Percentiles rank a stretch among this genome's conserved stretches.
Conservation (phyloP, 2,329 filamentous ascomycete species). For the Colletotrichum chlorophyti region DNA sequence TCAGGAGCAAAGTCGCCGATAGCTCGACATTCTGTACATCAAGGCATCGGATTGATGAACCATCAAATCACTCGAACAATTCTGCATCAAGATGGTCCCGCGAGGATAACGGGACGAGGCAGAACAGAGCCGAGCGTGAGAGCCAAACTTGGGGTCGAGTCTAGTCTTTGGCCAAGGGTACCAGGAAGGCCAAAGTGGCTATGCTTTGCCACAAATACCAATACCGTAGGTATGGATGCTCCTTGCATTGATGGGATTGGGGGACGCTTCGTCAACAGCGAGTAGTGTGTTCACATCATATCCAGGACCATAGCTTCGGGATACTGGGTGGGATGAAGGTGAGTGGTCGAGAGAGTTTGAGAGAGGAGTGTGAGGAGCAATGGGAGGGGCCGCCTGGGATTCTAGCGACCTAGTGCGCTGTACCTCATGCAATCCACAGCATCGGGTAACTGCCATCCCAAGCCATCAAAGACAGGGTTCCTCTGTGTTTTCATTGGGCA, state of each 20-base stretch:
- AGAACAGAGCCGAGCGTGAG: too few relatives aligned
- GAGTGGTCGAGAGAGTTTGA: slow-evolving; percentile 17
- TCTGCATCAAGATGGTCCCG: too few relatives aligned
- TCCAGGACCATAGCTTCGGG: slow-evolving; percentile 28
- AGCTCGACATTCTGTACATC: too few relatives aligned
- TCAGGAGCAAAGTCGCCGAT: too few relatives aligned
- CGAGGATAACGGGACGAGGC: too few relatives aligned
- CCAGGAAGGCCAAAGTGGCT: too few relatives aligned
- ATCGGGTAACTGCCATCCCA: slow-evolving; percentile 28
- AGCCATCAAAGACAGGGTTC: neutral
- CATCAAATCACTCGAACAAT: too few relatives aligned
- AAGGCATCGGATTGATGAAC: too few relatives aligned
- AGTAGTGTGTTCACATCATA: too few relatives aligned
- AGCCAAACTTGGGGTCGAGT: too few relatives aligned
- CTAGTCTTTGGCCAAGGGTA: too few relatives aligned
- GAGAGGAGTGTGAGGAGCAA: neutral
- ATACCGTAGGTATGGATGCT: slow-evolving; percentile 23
- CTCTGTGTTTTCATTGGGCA: neutral
- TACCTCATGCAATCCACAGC: slow-evolving; percentile 25
- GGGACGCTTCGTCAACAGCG: slow-evolving; percentile 18
- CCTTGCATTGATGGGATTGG: neutral
- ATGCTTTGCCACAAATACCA: slow-evolving; percentile 24
- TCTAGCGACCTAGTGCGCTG: too few relatives aligned
- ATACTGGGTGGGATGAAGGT: slow-evolving; percentile 23
- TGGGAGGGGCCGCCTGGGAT: neutral